Evolutionary conservation across 192 early-diverging fungal genomes (phyloP).

Genomic region (Coemansia sp.): DNA sequence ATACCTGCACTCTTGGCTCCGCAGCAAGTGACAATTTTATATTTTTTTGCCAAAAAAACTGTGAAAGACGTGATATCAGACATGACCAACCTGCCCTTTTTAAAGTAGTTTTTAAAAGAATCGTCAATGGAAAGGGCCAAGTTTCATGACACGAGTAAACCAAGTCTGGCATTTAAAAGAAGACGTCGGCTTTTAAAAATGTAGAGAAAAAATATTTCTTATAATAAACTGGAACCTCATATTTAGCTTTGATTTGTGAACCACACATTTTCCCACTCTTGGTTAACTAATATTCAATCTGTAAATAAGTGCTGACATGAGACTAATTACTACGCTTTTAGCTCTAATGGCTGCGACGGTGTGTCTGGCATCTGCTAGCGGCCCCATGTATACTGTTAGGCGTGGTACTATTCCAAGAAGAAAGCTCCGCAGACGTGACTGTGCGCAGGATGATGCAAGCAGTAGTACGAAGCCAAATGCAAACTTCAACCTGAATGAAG

Average conservation of each 20-base stretch:
- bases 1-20: background rate
- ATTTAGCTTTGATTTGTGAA: background rate
- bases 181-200: background rate
- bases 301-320: background rate
- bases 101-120: too few species aligned
- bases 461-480: background rate
- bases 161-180: background rate
- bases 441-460: background rate
- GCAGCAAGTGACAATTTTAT: too few species aligned
- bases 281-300: background rate
- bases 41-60: too few species aligned
- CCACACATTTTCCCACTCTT: background rate
- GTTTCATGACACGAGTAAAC: too few species aligned
- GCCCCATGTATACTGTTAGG: background rate
- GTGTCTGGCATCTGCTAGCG: constrained; percentile 2
- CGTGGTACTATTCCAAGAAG: background rate
- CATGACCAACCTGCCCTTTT: too few species aligned
- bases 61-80: too few species aligned
- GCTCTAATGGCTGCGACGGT: background rate
- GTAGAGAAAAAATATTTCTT: background rate
- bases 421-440: constrained; percentile 4
- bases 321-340: background rate
- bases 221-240: background rate
- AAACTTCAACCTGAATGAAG: too few species aligned
- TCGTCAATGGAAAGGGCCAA: too few species aligned